Conservation (phyloP, 2,329 filamentous ascomycete genomes). For the Dothideomycetes sp. region DNA sequence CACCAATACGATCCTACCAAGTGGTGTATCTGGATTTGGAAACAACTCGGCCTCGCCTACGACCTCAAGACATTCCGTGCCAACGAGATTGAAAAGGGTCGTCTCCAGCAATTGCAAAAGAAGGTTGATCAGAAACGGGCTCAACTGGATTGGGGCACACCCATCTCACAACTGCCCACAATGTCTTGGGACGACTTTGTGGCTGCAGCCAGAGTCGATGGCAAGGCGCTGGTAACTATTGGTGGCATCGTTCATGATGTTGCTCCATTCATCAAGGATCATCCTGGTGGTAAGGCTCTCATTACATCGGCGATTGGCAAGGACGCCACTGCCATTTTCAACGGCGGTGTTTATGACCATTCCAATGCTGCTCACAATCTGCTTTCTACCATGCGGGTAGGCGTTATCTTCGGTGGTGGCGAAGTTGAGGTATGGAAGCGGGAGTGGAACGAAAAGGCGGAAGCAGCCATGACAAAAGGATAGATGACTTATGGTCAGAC, state of each 20-base stretch:
- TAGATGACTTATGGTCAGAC: too few species aligned
- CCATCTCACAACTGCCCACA: slow-evolving; percentile 75
- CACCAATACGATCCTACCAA: slow-evolving; percentile 89
- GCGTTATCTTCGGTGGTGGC: slow-evolving; percentile 75
- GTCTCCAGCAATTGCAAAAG: slow-evolving; percentile 82
- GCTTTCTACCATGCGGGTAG: slow-evolving; percentile 77
- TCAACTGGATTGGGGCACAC: slow-evolving; percentile 75
- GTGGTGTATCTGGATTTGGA: slow-evolving; percentile 78
- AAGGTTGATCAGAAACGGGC: slow-evolving; percentile 82
- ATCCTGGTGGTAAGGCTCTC: slow-evolving; percentile 83
- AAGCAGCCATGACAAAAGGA: too few species aligned
- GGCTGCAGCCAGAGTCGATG: slow-evolving; percentile 65
- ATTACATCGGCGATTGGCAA: slow-evolving; percentile 76
- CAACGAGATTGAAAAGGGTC: slow-evolving; percentile 89
- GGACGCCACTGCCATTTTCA: slow-evolving; percentile 84
- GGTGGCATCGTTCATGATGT: slow-evolving; percentile 66
- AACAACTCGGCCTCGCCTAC: slow-evolving; percentile 72
- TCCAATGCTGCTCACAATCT: slow-evolving; percentile 85
- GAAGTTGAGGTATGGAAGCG: slow-evolving; percentile 93
- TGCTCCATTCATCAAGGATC: slow-evolving; percentile 74
- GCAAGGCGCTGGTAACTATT: slow-evolving; percentile 70
- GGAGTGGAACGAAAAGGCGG: slow-evolving; percentile 68
- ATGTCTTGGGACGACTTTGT: slow-evolving; percentile 82
- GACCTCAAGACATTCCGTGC: slow-evolving; percentile 83
- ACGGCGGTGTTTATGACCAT: slow-evolving; percentile 82